Evolutionary conservation across 441 rosid species (phyloP).

Genomic region (Syzygium malaccense): DNA sequence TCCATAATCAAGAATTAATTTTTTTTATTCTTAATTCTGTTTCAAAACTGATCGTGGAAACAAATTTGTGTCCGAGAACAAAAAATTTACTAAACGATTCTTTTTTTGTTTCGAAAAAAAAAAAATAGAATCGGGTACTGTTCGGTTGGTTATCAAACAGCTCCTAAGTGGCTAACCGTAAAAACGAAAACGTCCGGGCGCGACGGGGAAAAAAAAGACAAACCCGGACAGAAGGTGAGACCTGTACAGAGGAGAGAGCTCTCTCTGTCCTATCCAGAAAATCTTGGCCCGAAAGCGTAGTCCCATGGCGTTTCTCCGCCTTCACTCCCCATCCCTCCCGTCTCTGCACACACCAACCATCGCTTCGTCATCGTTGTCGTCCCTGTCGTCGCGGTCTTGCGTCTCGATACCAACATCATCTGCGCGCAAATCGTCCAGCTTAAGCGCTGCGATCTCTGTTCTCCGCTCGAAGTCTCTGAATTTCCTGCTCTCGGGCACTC

Average conservation of each 20-base stretch:
- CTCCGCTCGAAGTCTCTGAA: slow-evolving; percentile 47
- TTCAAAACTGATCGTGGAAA: no score
- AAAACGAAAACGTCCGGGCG: background rate
- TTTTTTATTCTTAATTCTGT: no score
- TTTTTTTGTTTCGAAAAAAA: no score
- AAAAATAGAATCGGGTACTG: no score
- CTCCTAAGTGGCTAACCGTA: background rate
- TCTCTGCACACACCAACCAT: background rate
- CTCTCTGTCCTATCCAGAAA: slow-evolving; percentile 11
- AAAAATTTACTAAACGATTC: no score
- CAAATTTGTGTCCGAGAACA: no score
- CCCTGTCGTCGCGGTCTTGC: slow-evolving; percentile 12
- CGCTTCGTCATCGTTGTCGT: background rate
- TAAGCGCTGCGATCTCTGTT: slow-evolving; percentile 25
- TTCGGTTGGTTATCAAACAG: no score
- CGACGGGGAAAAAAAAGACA: background rate
- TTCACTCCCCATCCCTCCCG: slow-evolving; percentile 8
- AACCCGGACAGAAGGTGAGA: background rate
- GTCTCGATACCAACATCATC: slow-evolving; percentile 9
- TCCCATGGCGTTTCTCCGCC: slow-evolving; percentile 25
- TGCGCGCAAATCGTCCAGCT: slow-evolving; percentile 8
- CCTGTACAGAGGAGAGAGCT: background rate
- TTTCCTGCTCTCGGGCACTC: slow-evolving; percentile 56
- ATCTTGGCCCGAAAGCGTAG: slow-evolving; percentile 3
- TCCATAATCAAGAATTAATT: no score